Percentiles rank a stretch among this genome's conserved stretches.
These are phyloP conservation scores for Paecilomyces dactylethromorphus DNA, from an alignment of 2,329 filamentous ascomycete species.

Conservation along the genomic window DNA sequence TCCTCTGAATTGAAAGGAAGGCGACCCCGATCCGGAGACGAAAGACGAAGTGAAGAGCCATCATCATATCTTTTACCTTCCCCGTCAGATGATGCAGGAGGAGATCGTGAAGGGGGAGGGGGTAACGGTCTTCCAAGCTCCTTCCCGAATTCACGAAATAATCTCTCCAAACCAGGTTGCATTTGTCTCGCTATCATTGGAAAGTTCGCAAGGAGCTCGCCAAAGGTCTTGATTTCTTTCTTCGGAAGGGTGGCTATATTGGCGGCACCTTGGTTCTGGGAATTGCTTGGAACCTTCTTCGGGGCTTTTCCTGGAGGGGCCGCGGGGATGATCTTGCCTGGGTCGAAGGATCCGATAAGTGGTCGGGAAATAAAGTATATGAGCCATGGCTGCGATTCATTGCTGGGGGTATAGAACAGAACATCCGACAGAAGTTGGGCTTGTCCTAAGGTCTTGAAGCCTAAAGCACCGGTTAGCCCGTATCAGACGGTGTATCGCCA, in stretches of 20 bases:
- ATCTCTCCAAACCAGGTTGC: constrained; percentile 80
- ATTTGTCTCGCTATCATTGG: constrained; percentile 95
- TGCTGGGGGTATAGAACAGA: constrained; percentile 82
- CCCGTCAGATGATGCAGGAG: constrained; percentile 51
- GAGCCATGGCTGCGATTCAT: constrained; percentile 88
- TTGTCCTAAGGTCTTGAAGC: constrained; percentile 87
- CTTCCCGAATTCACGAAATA: constrained; percentile 82
- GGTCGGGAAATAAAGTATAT: constrained; percentile 93
- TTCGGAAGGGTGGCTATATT: constrained; percentile 48
- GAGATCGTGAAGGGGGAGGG: constrained; percentile 52
- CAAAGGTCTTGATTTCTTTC: constrained; percentile 87
- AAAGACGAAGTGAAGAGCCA: constrained; percentile 10
- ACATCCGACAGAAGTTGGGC: constrained; percentile 77
- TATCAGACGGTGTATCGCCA: neutral
- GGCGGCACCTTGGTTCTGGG: constrained; percentile 23
- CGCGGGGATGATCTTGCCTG: constrained; percentile 64
- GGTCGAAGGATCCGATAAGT: constrained; percentile 75
- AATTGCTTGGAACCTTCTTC: constrained; percentile 15
- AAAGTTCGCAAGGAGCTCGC: constrained; percentile 82
- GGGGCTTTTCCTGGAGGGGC: constrained; percentile 41
- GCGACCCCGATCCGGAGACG: constrained; percentile 24
- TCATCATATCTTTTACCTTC: constrained; percentile 34
- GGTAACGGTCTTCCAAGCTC: constrained; percentile 81
- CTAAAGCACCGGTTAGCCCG: constrained; percentile 38
- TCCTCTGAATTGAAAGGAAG: constrained; percentile 56